Evolutionary conservation across 345 rosid genomes (phyloP), one percentile per base, ranked within the genome.

Genomic region (Clarkia xantiana): DNA sequence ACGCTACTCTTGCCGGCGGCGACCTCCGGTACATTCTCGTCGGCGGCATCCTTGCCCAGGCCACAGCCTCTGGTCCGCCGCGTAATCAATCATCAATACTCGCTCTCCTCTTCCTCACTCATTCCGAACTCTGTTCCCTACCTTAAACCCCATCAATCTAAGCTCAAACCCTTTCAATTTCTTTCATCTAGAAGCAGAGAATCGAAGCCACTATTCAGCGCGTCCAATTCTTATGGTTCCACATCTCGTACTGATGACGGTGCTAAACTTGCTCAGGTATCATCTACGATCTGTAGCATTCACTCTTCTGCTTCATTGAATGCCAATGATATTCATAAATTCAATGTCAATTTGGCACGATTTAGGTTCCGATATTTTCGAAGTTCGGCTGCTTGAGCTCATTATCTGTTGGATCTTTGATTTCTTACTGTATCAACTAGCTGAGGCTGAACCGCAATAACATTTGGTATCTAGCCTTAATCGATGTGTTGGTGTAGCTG

Each of bases 191-290:
- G 48, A 8, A 47, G 36, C 56, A 55, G 18, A 52, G 11, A 15
- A 12, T 53, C 52, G 22, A 62, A 29, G 47, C 49, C 47, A 14
- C 42, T 56, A 14, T 48, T 34, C 15, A 10, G 40, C 25, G 18
- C 34, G 29, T 25, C 42, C 36, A 58, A 47, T 42, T 65, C 74
- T 14, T 14, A 14, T 46, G 53, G 66, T 39, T 51, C 73, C 47
- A 49, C 61, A 40, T 55, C 77, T 40, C 34, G 65, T 5, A 11
- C 62, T 42, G 18, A 54, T 14, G 74, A 66, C 45, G 68, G 65
- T 29, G 71, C 71, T 42, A 72, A 68, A 11, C 68, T 72, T 20
- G 77, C 74, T 39, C 77, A 68, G 77, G 77, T 68, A 14, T 2
- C 17, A 10, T 18, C 51, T 20, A 18, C 22, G 10, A 25, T 41